These are phyloP conservation scores for Excoecaria cochinchinensis DNA, from an alignment of 345 rosid species.

Conservation along the genomic window DNA sequence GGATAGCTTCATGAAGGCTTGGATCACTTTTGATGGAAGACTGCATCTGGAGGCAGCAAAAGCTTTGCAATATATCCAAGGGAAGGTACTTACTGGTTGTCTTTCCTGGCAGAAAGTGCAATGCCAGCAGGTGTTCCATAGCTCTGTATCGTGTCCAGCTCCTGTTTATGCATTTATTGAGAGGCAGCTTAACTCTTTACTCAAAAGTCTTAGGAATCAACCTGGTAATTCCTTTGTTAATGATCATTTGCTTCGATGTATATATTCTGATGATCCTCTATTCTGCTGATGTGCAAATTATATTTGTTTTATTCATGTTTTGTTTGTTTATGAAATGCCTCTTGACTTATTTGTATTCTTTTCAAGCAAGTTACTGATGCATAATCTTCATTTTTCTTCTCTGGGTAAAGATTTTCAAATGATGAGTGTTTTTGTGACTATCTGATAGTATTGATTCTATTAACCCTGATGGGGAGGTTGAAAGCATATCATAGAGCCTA, in stretches of 20 bases:
- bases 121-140: conserved; percentile 75
- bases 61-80: conserved; percentile 77
- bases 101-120: conserved; percentile 77
- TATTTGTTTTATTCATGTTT: not conserved
- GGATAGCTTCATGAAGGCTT: conserved; percentile 44
- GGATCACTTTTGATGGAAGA: conserved; percentile 72
- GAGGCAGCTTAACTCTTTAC: conserved; percentile 47
- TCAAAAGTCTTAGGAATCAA: conserved; percentile 36
- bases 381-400: no score
- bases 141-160: conserved; percentile 65
- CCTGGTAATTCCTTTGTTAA: conserved; percentile 42
- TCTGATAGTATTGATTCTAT: not conserved
- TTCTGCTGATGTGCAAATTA: conserved; percentile 6
- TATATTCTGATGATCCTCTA: conserved; percentile 6
- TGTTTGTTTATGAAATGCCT: not conserved
- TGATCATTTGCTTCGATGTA: not conserved
- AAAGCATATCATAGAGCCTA: not conserved
- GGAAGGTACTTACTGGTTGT: conserved; percentile 64
- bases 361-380: not conserved
- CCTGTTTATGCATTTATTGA: conserved; percentile 58
- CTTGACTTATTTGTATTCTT: not conserved
- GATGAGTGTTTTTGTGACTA: not conserved
- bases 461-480: not conserved
- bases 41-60: conserved; percentile 91
- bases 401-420: not conserved